Percentiles rank a stretch among this genome's conserved stretches.
These are phyloP conservation scores for Cyclanthera cordifolia DNA, from an alignment of 306 rosid genomes.

Conservation along the genomic window DNA sequence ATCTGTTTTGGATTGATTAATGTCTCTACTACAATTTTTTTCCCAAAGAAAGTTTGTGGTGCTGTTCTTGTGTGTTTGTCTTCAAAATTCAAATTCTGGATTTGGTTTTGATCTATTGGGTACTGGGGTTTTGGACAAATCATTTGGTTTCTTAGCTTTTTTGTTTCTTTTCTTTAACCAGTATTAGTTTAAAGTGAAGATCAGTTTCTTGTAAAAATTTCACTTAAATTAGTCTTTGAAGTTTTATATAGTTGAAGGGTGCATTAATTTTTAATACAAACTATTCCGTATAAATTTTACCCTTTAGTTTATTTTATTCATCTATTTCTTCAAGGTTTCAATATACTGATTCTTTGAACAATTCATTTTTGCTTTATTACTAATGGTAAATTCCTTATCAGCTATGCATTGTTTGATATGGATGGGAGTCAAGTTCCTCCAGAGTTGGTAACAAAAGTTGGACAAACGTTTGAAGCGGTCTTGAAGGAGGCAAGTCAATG, in stretches of 20 bases:
- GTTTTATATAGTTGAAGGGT: neutral
- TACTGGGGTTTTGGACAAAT: neutral
- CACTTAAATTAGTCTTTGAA: neutral
- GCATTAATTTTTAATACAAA: neutral
- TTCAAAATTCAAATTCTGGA: neutral
- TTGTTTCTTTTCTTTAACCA: neutral
- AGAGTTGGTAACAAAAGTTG: constrained; percentile 51
- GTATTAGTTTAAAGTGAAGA: neutral
- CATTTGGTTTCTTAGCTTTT: neutral
- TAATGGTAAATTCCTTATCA: constrained; percentile 22
- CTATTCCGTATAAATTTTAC: no score
- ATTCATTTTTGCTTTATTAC: neutral
- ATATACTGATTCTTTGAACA: no score
- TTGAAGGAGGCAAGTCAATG: constrained; percentile 38
- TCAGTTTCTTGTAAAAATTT: neutral
- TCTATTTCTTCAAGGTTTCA: neutral
- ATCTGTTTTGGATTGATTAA: neutral
- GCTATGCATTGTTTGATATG: constrained; percentile 50
- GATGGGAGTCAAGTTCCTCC: constrained; percentile 69
- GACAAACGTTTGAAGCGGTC: constrained; percentile 55
- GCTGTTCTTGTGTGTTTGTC: neutral
- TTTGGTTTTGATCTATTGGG: neutral
- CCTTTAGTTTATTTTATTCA: neutral
- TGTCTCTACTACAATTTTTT: neutral
- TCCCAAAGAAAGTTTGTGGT: neutral